Evolutionary conservation across 163 green algal genomes (phyloP).

Genomic region (Volvox carteri): DNA sequence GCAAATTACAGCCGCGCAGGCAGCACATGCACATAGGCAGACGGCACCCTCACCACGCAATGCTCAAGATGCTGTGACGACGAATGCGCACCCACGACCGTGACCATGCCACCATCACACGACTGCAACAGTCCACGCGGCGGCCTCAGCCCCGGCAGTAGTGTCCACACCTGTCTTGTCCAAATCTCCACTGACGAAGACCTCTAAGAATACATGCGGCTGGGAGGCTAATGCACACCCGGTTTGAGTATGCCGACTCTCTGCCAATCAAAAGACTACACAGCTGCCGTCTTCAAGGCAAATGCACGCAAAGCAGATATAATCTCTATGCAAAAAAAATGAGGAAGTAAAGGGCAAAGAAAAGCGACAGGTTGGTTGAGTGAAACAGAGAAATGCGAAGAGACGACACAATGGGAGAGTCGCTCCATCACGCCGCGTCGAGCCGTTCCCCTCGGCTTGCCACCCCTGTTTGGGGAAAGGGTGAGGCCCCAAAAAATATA

Average conservation of each 20-base stretch:
- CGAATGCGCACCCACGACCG: background rate
- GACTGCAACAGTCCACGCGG: background rate
- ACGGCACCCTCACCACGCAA: background rate
- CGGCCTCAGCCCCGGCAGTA: background rate
- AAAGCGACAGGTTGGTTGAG: background rate
- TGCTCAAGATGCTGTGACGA: background rate
- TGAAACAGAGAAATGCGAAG: background rate
- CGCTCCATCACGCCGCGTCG: background rate
- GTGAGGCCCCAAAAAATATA: no score
- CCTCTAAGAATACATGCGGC: slow-evolving; percentile 26
- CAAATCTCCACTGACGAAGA: no score
- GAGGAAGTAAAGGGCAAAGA: background rate
- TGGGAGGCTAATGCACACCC: no score
- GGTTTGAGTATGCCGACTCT: no score
- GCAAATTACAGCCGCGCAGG: background rate
- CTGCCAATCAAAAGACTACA: no score
- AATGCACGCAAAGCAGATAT: background rate
- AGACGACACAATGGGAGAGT: background rate
- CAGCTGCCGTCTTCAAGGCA: background rate
- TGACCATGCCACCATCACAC: background rate
- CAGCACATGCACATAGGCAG: slow-evolving; percentile 1
- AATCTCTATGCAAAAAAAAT: slow-evolving; percentile 28
- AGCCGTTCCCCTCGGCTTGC: no score
- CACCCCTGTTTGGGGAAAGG: no score
- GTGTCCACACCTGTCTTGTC: background rate